Evolutionary conservation across 768 basidiomycete genomes (phyloP).

Genomic region (Tricholoma terreum): DNA sequence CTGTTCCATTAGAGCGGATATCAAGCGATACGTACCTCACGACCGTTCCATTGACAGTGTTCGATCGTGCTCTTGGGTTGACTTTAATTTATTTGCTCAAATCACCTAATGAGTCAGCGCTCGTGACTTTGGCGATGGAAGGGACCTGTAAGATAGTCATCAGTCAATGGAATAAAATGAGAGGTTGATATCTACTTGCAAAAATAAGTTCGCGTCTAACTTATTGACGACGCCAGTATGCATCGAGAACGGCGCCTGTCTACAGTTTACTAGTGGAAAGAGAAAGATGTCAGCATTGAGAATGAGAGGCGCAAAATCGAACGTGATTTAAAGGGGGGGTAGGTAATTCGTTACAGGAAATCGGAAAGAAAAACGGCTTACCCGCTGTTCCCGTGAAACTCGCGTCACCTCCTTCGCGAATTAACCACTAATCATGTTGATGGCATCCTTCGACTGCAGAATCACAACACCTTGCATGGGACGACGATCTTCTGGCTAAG

Average conservation of each 20-base stretch:
- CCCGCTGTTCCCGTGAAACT: too few relatives aligned
- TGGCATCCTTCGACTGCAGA: conserved; percentile 77
- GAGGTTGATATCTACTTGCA: too few relatives aligned
- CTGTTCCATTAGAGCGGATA: too few relatives aligned
- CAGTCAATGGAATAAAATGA: too few relatives aligned
- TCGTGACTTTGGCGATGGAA: conserved; percentile 85
- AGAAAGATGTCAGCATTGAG: background rate
- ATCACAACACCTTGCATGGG: conserved; percentile 72
- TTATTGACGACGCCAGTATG: conserved; percentile 81
- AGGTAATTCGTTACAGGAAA: too few relatives aligned
- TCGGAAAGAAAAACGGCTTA: too few relatives aligned
- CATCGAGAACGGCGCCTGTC: conserved; percentile 80
- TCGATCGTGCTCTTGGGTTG: conserved; percentile 74
- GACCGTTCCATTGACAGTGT: conserved; percentile 58
- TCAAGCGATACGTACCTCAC: conserved; percentile 6
- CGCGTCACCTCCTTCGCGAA: conserved; percentile 90
- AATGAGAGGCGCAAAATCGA: too few relatives aligned
- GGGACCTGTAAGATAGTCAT: conserved; percentile 50
- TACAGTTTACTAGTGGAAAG: conserved; percentile 78
- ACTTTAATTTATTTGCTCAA: conserved; percentile 89
- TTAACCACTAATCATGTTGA: conserved; percentile 81
- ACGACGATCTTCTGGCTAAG: conserved; percentile 78
- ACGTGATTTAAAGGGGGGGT: too few relatives aligned
- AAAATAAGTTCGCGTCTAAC: conserved; percentile 73
- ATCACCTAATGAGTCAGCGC: conserved; percentile 90